A percentile compares a stretch with the other conserved stretches of the same genome.
Evolutionary conservation across 176 grass and related monocot genomes (phyloP).

Genomic region (Puccinellia tenuiflora): DNA sequence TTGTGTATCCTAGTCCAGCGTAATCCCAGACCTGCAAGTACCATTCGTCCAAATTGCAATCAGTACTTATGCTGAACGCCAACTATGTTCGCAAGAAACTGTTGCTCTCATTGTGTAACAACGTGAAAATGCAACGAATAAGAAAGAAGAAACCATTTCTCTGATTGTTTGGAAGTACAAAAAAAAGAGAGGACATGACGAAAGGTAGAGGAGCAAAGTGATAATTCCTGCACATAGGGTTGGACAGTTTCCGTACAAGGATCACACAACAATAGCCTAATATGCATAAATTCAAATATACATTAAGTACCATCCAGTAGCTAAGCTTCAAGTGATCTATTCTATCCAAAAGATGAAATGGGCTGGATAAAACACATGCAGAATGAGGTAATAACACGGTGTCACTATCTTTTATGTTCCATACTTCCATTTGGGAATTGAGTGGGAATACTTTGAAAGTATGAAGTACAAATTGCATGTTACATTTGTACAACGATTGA

Average conservation of each 20-base stretch:
- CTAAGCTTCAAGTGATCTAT: not conserved
- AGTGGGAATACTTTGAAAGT: not conserved
- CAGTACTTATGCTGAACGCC: not conserved
- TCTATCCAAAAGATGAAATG: not conserved
- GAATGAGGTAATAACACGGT: not conserved
- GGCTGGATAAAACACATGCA: not conserved
- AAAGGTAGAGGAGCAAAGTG: not conserved
- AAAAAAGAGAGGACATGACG: not conserved
- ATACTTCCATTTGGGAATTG: not conserved
- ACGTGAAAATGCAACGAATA: not conserved
- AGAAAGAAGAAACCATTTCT: not conserved
- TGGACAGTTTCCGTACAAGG: not conserved
- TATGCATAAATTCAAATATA: not conserved
- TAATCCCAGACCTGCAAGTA: constrained; percentile 87
- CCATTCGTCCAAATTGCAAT: not conserved
- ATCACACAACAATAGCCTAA: not conserved
- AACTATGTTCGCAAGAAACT: not conserved
- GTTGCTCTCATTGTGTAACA: not conserved
- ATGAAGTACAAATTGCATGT: too few relatives aligned
- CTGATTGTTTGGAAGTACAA: not conserved
- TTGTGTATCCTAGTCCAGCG: constrained; percentile 88
- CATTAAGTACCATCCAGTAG: not conserved
- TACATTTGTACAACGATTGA: not conserved
- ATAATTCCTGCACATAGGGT: not conserved
- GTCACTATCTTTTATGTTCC: not conserved